Base-by-base conservation (phyloP, 2,329 filamentous ascomycete genomes). In the Aspergillus spinulosporus region DNA sequence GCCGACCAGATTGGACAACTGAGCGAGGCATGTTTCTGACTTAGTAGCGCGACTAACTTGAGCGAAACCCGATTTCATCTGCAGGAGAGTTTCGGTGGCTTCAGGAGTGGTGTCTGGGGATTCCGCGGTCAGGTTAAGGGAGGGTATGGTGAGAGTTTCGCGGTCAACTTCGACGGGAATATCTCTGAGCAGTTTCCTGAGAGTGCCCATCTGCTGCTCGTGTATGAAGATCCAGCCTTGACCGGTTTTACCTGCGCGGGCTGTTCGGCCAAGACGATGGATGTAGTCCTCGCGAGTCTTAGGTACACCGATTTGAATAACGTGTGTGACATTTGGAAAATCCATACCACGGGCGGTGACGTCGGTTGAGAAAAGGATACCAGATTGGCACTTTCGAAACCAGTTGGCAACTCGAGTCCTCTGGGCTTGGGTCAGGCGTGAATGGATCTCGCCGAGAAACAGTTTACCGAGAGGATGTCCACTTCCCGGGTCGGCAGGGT, bases 341-440 rank as follows among this genome's bases (percentile, higher is more conserved):
- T 93, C 89, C 87, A 93, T 91, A 63, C 89, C 89, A 72, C 89
- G 82, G 9, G 89, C 88, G 4, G 88, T 89, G 32, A 93, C 89
- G 71, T 93, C 89, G 2, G 89, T 90, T 1, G 89, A 90, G 69
- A 92, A 82, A 45, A 92, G 79, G 54, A 93, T 79, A 37, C 80
- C 90, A 32, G 80, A 82, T 29, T 75, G 69, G n/a, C 84, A 75
- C 11, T 66, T 68, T 45, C 89, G 86, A 84, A 97, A 99, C 28
- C 65, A 69, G 0, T 93, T 84, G 1, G 93, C 86, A 36, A 84
- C 84, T 46, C 73, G 77, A 1, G 90, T 94, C 49, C 94, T 86
- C 65, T 82, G 76, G 0, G 15, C 48, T 70, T 99, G 94, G 2
- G 76, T 80, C 44, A 97, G 83, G 66, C 87, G 87, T 12, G 90